phyloP scores from a whole-genome alignment of 352 stramenopile species.

The Aphanomyces euteiches region DNA sequence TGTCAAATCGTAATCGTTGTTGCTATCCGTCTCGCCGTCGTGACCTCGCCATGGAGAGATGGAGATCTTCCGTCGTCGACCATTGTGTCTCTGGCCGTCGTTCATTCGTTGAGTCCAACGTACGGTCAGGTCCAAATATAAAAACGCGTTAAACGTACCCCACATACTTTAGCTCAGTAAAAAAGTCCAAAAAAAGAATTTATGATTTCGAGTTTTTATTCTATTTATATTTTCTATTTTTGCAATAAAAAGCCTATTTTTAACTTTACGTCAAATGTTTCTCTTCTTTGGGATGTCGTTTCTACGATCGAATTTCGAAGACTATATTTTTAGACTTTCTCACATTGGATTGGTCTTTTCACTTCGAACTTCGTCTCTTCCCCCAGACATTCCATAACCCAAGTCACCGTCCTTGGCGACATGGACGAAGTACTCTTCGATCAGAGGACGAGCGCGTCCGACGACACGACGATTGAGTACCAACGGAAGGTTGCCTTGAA shows the following conservation, averaged over 20 bases:
- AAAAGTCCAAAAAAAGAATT: background rate
- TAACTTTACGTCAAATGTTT: background rate
- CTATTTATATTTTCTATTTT: too few species aligned
- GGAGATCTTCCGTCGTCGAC: too few species aligned
- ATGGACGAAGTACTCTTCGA: constrained; percentile 12
- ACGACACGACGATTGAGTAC: constrained; percentile 1
- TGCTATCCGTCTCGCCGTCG: background rate
- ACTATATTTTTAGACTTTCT: background rate
- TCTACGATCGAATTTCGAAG: constrained; percentile 7
- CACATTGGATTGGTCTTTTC: constrained; percentile 9
- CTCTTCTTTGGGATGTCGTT: background rate
- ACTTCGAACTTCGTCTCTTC: constrained; percentile 2
- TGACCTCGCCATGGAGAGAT: too few species aligned
- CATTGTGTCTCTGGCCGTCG: too few species aligned
- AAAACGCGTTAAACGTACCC: too few species aligned
- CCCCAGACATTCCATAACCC: background rate
- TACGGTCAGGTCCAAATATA: too few species aligned
- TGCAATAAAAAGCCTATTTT: too few species aligned
- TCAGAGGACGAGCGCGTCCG: background rate
- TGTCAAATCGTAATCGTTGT: constrained; percentile 4
- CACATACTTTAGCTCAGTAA: constrained; percentile 1
- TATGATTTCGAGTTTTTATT: background rate
- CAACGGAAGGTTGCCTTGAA: background rate
- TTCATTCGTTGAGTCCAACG: too few species aligned
- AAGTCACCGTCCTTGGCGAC: background rate